Evolutionary conservation across 352 stramenopile species (phyloP), one percentile per base, ranked within the genome.

Genomic region (Phytophthora citrophthora): DNA sequence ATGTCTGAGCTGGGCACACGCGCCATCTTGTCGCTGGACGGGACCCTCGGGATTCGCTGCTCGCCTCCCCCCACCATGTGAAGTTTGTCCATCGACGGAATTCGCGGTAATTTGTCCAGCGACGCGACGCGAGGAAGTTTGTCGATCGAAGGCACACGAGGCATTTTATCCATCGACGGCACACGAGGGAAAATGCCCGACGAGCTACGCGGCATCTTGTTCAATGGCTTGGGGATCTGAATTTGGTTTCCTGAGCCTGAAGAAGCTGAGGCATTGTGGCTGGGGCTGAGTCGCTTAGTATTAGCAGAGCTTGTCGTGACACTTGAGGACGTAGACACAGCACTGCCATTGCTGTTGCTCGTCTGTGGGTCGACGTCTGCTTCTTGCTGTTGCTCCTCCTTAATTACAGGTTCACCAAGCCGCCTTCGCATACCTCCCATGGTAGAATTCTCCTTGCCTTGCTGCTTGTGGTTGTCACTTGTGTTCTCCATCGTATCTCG

Each of bases 161-260:
- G 63, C 41, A 91, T 65, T 46, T 81, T 91, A 59, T 92, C 85
- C 65, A 91, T 84, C 5, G 86, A 95, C 16, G 81, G 80, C 40
- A 91, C 77, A 38, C 86, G 84, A 15, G 86, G 86, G 53, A 95
- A 93, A 31, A 91, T 93, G 9, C 84, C 84, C 11, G 84, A 93
- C 29, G 83, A 90, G 59, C 77, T 91, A 8, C 85, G 82, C 16
- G 81, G 82, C 76, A 91, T 90, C 69, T 93, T 93, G 72, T 72
- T 88, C 49, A 91, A 60, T 13, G 82, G 79, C 66, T 93, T 93
- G 31, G 83, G 83, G 31, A 85, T 82, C 63, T 89, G 79, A 23
- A 89, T 88, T 45, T 90, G 83, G 54, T 88, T 91, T 13, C 69
- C 69, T 41, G 54, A 68, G 7, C 72, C 75, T 32, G 53, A 77